Evolutionary conservation across 257 asterid species (phyloP), one percentile per base, ranked within the genome.

Genomic region (Rehmannia glutinosa): DNA sequence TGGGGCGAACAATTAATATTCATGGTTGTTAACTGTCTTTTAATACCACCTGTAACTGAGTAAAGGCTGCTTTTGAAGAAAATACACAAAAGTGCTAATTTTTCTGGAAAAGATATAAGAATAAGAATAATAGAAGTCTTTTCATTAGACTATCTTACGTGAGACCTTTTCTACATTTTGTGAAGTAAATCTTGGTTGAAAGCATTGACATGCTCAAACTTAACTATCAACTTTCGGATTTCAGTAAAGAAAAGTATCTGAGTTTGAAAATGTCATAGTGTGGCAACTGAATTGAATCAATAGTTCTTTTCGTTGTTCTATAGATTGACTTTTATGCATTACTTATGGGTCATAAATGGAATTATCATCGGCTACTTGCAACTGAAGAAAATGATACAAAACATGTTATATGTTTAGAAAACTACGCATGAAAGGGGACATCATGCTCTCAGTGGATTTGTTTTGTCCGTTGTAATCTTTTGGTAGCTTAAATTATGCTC

Each of bases 141-240:
- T 42, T 24, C 33, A 25, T 38, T 41, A 52, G 45, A 61, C 15
- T 5, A 52, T n/a, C 28, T 28, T 67, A 8, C 20, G 3, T 53
- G 30, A 16, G 53, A 64, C 20, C 8, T 5, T 6, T 3, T 9
- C 51, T 46, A 12, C 27, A 33, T 42, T 38, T 75, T 12, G 60
- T 60, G 27, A 24, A 42, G 65, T 41, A 19, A 24, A 55, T 33
- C 38, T 28, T 53, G 8, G 46, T 21, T 24, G 30, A 50, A 46
- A 30, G 28, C 23, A 21, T 73, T 46, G 32, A 15, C 60, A 21
- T 57, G 41, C 69, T 70, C 25, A 13, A 20, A 43, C 67, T 50
- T 30, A 38, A 32, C 56, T 54, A 30, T 8, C 50, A 35, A n/a
- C n/a, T 15, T 62, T 8, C 60, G 36, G 21, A 3, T 46, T 15